Base-by-base conservation (phyloP, 73 alveolate species). In the Paramecium primaurelia region DNA sequence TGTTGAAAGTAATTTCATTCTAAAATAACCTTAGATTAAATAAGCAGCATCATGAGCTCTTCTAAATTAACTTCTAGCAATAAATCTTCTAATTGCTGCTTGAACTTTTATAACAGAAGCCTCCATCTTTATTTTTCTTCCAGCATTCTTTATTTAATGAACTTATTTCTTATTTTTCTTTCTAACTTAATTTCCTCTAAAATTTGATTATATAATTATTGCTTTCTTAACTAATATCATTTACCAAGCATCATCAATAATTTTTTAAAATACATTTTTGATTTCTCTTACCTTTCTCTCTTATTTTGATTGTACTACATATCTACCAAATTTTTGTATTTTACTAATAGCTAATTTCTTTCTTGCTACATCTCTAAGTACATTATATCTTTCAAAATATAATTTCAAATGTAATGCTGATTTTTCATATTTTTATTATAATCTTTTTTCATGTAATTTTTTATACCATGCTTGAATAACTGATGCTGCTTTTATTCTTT, bases 1-100 rank as follows among this genome's bases (percentile, higher is more conserved):
- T 22, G 86, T 91, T 47, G 95, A 75, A 11, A 88, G 77, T 95
- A 96, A 95, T 42, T 86, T 95, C 93, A 58, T 73, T 86, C 92
- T 96, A 86, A 94, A 59, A 71, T 83, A 77, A 4, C 97, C 98
- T 69, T 96, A 73, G 11, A 96, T 93, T 22, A 51, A 59, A 34
- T 86, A 91, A 9, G 96, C 98, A 14, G 97, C 92, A 14, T 51
- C 47, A 77, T 93, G 92, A 3, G 95, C 86, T 60, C 91, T 90
- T 64, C 92, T 69, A 85, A 96, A 42, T 59, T 96, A 16, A 22
- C 73, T 75, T 87, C 97, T 96, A 0, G 95, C 98, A 16, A 95
- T 42, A 60, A 80, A 80, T 59, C 93, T 94, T 86, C 95, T 94
- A 12, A 93, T 45, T 26, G 88, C 44, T 58, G 93, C 88, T 69